These are phyloP conservation scores for Boletus eberwhitei DNA, from an alignment of 768 basidiomycete genomes.

Conservation along the genomic window DNA sequence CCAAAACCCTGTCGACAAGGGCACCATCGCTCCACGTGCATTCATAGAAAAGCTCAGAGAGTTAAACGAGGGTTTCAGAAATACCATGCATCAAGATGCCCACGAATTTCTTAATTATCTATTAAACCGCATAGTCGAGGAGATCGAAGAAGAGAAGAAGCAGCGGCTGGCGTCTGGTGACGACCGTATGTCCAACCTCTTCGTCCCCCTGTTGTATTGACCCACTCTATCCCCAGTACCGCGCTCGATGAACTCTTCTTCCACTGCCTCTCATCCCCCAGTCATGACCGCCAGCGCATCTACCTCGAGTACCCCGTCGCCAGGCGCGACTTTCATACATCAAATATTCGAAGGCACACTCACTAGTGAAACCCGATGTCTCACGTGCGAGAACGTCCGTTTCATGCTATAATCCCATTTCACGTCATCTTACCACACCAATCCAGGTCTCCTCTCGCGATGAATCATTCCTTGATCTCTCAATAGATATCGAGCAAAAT, in stretches of 20 bases:
- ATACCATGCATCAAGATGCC: constrained; percentile 95
- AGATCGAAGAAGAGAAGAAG: constrained; percentile 74
- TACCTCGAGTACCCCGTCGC: constrained; percentile 44
- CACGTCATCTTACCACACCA: constrained; percentile 11
- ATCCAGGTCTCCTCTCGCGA: constrained; percentile 84
- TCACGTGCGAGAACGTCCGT: constrained; percentile 95
- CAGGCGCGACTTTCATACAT: constrained; percentile 78
- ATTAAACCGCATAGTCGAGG: constrained; percentile 90
- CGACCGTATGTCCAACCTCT: constrained; percentile 54
- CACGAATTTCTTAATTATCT: constrained; percentile 97
- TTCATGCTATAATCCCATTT: not conserved
- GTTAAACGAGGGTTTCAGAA: constrained; percentile 87
- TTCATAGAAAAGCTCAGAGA: constrained; percentile 94
- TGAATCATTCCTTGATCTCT: constrained; percentile 96
- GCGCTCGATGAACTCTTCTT: constrained; percentile 54
- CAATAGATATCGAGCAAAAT: constrained; percentile 98
- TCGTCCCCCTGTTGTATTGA: constrained; percentile 6
- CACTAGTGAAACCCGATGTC: constrained; percentile 95
- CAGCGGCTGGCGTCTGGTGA: constrained; percentile 47
- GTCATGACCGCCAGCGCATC: constrained; percentile 42
- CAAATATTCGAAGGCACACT: constrained; percentile 89
- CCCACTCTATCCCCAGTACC: constrained; percentile 44
- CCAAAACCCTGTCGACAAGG: constrained; percentile 70
- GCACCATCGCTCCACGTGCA: constrained; percentile 83
- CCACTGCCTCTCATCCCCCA: constrained; percentile 42